Base-by-base conservation (phyloP, 331 rosid species). In the Erythrophleum ivorense region DNA sequence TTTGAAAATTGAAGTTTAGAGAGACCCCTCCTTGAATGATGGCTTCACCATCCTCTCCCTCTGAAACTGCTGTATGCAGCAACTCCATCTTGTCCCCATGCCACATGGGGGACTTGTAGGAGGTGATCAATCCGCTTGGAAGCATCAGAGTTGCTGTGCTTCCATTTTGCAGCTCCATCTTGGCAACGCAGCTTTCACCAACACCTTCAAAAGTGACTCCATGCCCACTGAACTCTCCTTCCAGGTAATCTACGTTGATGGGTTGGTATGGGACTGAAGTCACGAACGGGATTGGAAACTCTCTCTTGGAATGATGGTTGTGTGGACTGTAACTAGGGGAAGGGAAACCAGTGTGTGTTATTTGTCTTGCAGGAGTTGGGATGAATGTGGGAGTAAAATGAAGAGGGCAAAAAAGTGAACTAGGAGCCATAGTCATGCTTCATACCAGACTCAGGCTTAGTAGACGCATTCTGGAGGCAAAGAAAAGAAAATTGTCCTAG, bases 51-150 rank as follows among this genome's bases (percentile, higher is more conserved):
- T 78, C 43, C 45, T 81, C 88, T n/a, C 88, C 90, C 82, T 88
- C 91, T 2, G 87, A 86, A 24, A 90, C 95, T 6, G 90, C 73
- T 13, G 97, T 86, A 19, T 95, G 96, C 52, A 95, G 94, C 75
- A 95, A 52, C 85, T 93, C 98, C n/a, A 87, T 73, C 9, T 82
- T 86, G 69, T 94, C 98, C 0, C 98, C 96, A 65, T 95, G 98
- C 98, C 98, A 95, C 98, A 95, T 91, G 34, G 88, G 85, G 53
- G 96, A 88, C 84, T 93, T 95, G 79, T 91, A 93, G 16, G 98
- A 95, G 0, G 98, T 88, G 75, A 95, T 88, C 74, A 91, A 79
- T 40, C 98, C 98, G 78, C 89, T 90, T 40, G 93, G 98, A 48
- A 95, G 76, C 96, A 93, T 83, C 79, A 95, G 59, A 60, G 88